Evolutionary conservation across 2,329 filamentous ascomycete species (phyloP), one percentile per base, ranked within the genome.

Genomic region (Clarireedia monteithiana): DNA sequence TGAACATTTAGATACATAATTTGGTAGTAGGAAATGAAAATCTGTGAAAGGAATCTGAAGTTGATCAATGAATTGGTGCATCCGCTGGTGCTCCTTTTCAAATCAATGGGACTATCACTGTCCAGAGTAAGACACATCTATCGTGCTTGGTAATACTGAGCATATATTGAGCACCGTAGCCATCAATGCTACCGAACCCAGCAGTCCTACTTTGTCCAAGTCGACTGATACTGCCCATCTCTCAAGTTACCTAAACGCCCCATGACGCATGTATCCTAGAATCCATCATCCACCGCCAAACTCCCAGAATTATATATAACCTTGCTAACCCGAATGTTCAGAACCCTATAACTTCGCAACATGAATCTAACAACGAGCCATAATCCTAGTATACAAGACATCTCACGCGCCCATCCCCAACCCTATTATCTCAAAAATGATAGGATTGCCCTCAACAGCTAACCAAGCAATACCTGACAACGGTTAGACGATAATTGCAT

Each of bases 391-490:
- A 20, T 42, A 42, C 39, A 42, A 17, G 15, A 15, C 39, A 15
- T 7, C 34, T 54, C 54, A 56, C 58, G 49, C 39, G 15, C 65
- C 65, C 66, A 69, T 69, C 6, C 73, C 72, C 24, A 75, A 60
- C 34, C 73, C 73, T 50, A 74, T 69, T 44, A 73, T 55, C 51
- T 74, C 72, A 58, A 73, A 73, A 23, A 75, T 66, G 46, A 74
- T 67, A n/a, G 73, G 73, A 27, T 73, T 71, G 20, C 70, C 62
- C 61, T 74, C 73, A 23, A 74, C 81, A 2, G 89, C 88, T 58
- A 95, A 75, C 84, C 85, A 91, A 51, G 79, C 90, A 70, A 96
- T 95, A 47, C 89, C 89, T 90, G 36, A 48, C 47, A 46, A 3
- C 2, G 20, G 36, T 62, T 59, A 64, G 60, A 42, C 39, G 20